phyloP scores from a whole-genome alignment of 2,329 filamentous ascomycete genomes.

The Chalara sp. region DNA sequence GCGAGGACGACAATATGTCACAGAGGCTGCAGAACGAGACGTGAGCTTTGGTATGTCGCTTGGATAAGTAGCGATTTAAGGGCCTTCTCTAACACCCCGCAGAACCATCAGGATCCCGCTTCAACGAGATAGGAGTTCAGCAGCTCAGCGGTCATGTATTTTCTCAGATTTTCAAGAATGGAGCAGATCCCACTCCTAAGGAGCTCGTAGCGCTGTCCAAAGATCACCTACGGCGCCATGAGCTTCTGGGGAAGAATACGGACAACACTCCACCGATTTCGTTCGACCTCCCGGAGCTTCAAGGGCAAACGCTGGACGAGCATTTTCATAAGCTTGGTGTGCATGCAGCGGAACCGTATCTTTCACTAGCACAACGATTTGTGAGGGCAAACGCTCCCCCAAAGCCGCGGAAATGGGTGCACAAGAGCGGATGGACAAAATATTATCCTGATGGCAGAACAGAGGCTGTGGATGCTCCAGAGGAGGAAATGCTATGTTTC shows the following conservation, averaged over 20 bases:
- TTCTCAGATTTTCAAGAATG: constrained; percentile 69
- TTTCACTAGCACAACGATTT: constrained; percentile 70
- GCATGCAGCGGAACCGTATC: constrained; percentile 80
- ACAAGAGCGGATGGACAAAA: constrained; percentile 86
- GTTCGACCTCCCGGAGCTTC: constrained; percentile 76
- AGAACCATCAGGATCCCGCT: constrained; percentile 52
- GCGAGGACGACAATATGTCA: constrained; percentile 26
- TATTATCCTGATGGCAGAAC: constrained; percentile 69
- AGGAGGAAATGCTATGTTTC: constrained; percentile 80
- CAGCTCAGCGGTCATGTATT: constrained; percentile 83
- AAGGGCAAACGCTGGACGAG: constrained; percentile 79
- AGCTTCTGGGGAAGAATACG: constrained; percentile 84
- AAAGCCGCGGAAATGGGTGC: constrained; percentile 66
- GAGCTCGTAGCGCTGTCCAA: constrained; percentile 74
- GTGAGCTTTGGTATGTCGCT: constrained; percentile 4
- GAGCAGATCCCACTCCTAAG: constrained; percentile 48
- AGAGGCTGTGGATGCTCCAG: constrained; percentile 69
- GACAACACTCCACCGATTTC: constrained; percentile 69
- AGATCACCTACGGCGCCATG: constrained; percentile 78
- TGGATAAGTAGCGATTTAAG: constrained; percentile 10
- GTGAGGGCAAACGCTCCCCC: constrained; percentile 52
- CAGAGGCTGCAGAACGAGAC: constrained; percentile 8
- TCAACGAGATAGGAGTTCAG: constrained; percentile 92
- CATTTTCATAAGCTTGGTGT: constrained; percentile 87
- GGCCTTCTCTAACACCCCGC: constrained; percentile 6